phyloP scores from a whole-genome alignment of 2,329 filamentous ascomycete genomes.

The Aureobasidium sp. region DNA sequence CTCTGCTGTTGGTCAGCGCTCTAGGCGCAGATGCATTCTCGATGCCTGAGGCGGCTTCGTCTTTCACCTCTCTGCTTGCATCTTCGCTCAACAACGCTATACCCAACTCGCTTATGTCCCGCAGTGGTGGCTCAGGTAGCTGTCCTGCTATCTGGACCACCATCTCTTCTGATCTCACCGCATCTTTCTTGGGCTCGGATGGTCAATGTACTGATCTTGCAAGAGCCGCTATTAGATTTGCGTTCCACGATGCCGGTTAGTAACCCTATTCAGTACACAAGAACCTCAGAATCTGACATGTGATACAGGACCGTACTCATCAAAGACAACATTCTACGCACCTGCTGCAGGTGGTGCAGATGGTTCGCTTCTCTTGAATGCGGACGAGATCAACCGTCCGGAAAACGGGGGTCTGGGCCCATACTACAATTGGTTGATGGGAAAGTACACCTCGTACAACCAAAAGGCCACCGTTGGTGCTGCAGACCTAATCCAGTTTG shows the following conservation, averaged over 20 bases:
- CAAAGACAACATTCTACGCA: constrained; percentile 17
- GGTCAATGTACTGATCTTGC: constrained; percentile 26
- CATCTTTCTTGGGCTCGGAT: constrained; percentile 18
- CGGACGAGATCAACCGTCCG: constrained; percentile 27
- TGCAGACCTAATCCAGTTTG: constrained; percentile 49
- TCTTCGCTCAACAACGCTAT: constrained; percentile 11
- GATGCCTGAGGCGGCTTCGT: not conserved
- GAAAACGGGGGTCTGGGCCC: constrained; percentile 39
- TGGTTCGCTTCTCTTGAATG: constrained; percentile 31
- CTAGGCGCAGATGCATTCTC: not conserved
- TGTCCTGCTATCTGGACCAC: constrained; percentile 25
- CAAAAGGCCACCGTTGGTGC: constrained; percentile 30
- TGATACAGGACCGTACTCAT: constrained; percentile 16
- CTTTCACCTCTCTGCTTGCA: not conserved
- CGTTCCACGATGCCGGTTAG: constrained; percentile 24
- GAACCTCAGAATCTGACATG: not conserved
- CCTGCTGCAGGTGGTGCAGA: constrained; percentile 32
- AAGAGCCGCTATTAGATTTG: constrained; percentile 25
- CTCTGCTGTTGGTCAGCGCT: not conserved
- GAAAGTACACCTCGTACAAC: constrained; percentile 24
- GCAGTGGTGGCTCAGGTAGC: not conserved
- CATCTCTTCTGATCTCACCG: constrained; percentile 24
- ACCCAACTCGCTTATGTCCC: not conserved
- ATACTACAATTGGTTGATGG: constrained; percentile 33
- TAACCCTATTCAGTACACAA: not conserved